Base-by-base conservation (phyloP, 1,284 basidiomycete species). In the Ganoderma leucocontextum region DNA sequence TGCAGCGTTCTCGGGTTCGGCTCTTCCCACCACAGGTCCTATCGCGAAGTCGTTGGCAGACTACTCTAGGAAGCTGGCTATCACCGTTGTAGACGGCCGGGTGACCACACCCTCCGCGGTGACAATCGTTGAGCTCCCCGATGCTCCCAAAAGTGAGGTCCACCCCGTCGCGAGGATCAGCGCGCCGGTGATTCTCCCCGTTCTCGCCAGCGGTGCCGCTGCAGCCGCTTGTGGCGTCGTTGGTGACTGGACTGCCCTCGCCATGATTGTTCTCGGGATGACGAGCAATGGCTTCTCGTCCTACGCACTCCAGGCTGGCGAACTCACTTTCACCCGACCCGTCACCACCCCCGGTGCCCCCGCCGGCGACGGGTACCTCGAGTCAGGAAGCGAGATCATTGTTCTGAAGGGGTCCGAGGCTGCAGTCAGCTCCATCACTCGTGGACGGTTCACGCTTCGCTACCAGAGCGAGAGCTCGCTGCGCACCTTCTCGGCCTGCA, bases 281-380 rank as follows among this genome's bases (percentile, higher is more conserved):
- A 22, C 70, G 17, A 60, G 64, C 59, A 69, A 64, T 35, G 72
- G 63, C 29, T 58, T 65, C 19, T 63, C 70, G 25, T 73, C 70
- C 3, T 39, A 9, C 35, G 39, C 41, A 36, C 70, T 73, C 17
- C 62, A 66, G 17, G 41, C 63, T 13, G 68, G 72, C 35, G 69
- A 73, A 39, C 69, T 73, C 47, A 70, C 72, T 1, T 73, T 73
- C 64, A 69, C 61, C 35, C 72, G 66, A 15, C 72, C 72, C n/a
- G 42, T 44, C 33, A 62, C 65, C 5, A 68, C 69, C 1, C 67
- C 65, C 3, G 72, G 72, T 13, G 67, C 64, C 0, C 67, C 72
- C n/a, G 64, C 64, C 0, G 72, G 72, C 4, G 69, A 73, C 49
- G 72, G 72, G 3, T 73, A 65, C 59, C 60, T 73, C 19, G 72